These are phyloP conservation scores for Isabelozyma rhagii DNA, from an alignment of 805 yeast species.

Conservation along the genomic window DNA sequence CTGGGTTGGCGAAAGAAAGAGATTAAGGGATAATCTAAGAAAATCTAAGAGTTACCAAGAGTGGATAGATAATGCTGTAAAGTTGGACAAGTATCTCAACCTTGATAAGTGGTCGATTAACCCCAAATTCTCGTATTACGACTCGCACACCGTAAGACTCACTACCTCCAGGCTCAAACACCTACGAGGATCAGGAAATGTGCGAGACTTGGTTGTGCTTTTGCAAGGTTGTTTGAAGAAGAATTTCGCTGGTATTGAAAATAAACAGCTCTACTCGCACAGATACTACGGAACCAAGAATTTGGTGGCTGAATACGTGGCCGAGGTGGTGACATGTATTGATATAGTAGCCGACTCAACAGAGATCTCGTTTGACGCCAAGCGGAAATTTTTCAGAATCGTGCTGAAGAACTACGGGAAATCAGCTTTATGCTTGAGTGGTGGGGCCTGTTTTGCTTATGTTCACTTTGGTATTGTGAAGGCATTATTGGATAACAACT, in stretches of 20 bases:
- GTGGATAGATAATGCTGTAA: conserved; percentile 58
- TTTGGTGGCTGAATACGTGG: conserved; percentile 52
- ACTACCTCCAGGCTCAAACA: conserved; percentile 42
- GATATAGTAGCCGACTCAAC: conserved; percentile 39
- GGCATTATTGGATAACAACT: conserved; percentile 64
- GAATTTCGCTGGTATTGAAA: conserved; percentile 79
- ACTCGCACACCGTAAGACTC: conserved; percentile 54
- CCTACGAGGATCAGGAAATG: conserved; percentile 28
- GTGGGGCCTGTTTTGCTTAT: conserved; percentile 79
- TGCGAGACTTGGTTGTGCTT: conserved; percentile 49
- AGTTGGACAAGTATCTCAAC: conserved; percentile 54
- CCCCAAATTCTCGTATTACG: conserved; percentile 64
- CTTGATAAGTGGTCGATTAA: conserved; percentile 63
- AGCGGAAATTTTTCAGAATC: conserved; percentile 52
- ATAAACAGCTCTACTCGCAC: conserved; percentile 67
- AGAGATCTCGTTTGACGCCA: conserved; percentile 35
- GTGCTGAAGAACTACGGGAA: conserved; percentile 66
- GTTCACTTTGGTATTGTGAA: conserved; percentile 75
- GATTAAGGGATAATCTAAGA: conserved; percentile 48
- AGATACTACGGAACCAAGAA: conserved; percentile 72
- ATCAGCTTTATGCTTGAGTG: conserved; percentile 68
- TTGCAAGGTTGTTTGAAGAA: conserved; percentile 66
- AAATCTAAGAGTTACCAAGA: conserved; percentile 52
- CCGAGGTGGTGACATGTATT: conserved; percentile 49
- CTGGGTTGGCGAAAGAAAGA: conserved; percentile 57